Conservation (phyloP, 2,329 filamentous ascomycete species). For the Apiospora kogelbergensis region DNA sequence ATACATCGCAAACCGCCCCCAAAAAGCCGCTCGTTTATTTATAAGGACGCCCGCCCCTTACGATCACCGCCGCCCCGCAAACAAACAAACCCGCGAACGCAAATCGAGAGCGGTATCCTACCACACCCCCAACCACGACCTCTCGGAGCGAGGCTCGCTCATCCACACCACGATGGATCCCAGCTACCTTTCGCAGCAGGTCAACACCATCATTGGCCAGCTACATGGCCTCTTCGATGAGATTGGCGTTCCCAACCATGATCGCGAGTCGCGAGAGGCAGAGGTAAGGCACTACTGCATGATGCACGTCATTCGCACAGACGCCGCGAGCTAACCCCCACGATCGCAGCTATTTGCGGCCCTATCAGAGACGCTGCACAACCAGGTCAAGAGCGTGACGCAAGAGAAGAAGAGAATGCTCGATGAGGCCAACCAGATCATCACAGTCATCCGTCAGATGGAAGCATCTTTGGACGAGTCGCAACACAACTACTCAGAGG, state of each 20-base stretch:
- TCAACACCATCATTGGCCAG: constrained; percentile 90
- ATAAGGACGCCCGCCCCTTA: background rate
- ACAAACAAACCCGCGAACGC: background rate
- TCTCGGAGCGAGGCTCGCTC: background rate
- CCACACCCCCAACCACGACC: background rate
- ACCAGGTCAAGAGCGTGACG: constrained; percentile 81
- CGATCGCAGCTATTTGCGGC: constrained; percentile 76
- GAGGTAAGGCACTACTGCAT: constrained; percentile 61
- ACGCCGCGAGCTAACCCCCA: constrained; percentile 10
- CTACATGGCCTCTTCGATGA: constrained; percentile 95
- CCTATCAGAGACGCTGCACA: constrained; percentile 87
- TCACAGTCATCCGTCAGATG: constrained; percentile 90
- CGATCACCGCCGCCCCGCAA: background rate
- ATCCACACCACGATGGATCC: constrained; percentile 67
- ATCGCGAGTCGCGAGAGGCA: constrained; percentile 84
- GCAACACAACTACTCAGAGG: constrained; percentile 54
- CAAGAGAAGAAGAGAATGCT: constrained; percentile 86
- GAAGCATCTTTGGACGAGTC: constrained; percentile 82
- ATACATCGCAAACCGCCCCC: background rate
- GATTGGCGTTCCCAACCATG: constrained; percentile 91
- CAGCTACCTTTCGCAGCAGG: constrained; percentile 89
- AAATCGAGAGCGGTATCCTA: background rate
- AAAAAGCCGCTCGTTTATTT: background rate
- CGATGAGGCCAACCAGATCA: constrained; percentile 84
- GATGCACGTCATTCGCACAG: constrained; percentile 19